Conservation (phyloP, 208 protist species). For the Leishmania amazonensis region DNA sequence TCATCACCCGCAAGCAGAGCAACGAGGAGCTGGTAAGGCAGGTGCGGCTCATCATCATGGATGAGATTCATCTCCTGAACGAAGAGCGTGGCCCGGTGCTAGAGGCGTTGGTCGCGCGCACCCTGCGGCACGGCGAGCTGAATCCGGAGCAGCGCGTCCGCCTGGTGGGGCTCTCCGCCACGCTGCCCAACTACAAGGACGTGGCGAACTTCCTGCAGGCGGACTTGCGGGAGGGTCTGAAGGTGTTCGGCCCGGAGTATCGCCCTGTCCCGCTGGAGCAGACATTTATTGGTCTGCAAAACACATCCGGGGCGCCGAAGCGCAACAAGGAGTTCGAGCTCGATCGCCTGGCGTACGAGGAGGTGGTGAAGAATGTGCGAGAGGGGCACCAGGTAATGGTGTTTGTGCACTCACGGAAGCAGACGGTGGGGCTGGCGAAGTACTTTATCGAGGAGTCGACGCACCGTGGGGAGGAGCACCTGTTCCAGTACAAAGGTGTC, state of each 20-base stretch:
- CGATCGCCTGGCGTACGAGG: slow-evolving; percentile 76
- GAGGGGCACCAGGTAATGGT: slow-evolving; percentile 98
- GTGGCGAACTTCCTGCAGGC: slow-evolving; percentile 97
- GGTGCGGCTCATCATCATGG: slow-evolving; percentile 98
- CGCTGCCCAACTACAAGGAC: slow-evolving; percentile 99
- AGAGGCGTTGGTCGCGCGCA: slow-evolving; percentile 98
- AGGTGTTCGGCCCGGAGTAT: slow-evolving; percentile 96
- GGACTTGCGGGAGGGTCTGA: slow-evolving; percentile 93
- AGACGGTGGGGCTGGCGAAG: slow-evolving; percentile 94
- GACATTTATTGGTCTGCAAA: slow-evolving; percentile 95
- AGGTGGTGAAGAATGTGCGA: slow-evolving; percentile 84
- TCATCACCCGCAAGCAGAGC: slow-evolving; percentile 98
- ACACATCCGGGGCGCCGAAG: slow-evolving; percentile 12
- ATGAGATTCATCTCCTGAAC: slow-evolving; percentile 99
- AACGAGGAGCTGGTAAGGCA: slow-evolving; percentile 93
- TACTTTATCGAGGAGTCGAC: slow-evolving; percentile 90
- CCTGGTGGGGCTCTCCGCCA: slow-evolving; percentile 98
- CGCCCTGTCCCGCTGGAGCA: slow-evolving; percentile 97
- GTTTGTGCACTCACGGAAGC: slow-evolving; percentile 98
- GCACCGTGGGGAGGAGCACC: slow-evolving; percentile 43
- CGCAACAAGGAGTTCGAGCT: slow-evolving; percentile 69
- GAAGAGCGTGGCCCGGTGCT: slow-evolving; percentile 98
- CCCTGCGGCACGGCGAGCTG: slow-evolving; percentile 94
- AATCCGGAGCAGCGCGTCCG: slow-evolving; percentile 91
- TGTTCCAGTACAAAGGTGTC: slow-evolving; percentile 62